Percentiles rank a stretch among this genome's conserved stretches.
Conservation (phyloP, 2,329 filamentous ascomycete genomes). For the Cytospora piceicola region DNA sequence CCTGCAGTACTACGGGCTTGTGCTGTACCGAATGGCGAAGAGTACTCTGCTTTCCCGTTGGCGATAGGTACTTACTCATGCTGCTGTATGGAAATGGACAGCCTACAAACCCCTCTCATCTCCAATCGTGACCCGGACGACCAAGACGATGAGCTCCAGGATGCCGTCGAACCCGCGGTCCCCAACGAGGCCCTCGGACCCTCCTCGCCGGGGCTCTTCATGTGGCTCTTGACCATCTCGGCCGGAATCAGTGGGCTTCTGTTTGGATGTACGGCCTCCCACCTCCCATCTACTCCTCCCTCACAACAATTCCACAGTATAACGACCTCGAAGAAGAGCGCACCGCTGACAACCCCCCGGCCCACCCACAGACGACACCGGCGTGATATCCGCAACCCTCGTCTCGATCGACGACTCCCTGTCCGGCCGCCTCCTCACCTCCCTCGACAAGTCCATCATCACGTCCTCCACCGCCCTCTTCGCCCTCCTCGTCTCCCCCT, state of each 20-base stretch:
- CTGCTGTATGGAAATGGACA: constrained; percentile 25
- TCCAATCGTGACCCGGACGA: constrained; percentile 36
- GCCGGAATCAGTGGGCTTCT: constrained; percentile 70
- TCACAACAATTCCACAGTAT: not conserved
- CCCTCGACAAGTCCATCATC: constrained; percentile 70
- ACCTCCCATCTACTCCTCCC: not conserved
- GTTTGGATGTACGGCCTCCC: constrained; percentile 61
- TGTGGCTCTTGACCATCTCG: constrained; percentile 65
- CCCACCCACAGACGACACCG: constrained; percentile 60
- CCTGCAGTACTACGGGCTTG: not conserved
- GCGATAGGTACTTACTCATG: constrained; percentile 8
- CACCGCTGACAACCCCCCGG: constrained; percentile 19
- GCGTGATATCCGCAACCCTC: constrained; percentile 70
- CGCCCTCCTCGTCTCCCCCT: constrained; percentile 66
- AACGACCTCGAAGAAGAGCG: not conserved
- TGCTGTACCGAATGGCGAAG: constrained; percentile 13
- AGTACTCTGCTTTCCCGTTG: not conserved
- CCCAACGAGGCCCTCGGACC: constrained; percentile 15
- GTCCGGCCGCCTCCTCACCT: constrained; percentile 58
- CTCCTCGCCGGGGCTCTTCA: constrained; percentile 52
- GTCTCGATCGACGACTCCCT: constrained; percentile 66
- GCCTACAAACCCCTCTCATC: constrained; percentile 44
- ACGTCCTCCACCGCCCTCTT: constrained; percentile 71
- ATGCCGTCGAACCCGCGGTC: constrained; percentile 34
- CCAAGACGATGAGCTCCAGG: constrained; percentile 36